A percentile compares a stretch with the other conserved stretches of the same genome.
These are phyloP conservation scores for Wickerhamiella cacticola DNA, from an alignment of 805 yeast species.

Conservation along the genomic window DNA sequence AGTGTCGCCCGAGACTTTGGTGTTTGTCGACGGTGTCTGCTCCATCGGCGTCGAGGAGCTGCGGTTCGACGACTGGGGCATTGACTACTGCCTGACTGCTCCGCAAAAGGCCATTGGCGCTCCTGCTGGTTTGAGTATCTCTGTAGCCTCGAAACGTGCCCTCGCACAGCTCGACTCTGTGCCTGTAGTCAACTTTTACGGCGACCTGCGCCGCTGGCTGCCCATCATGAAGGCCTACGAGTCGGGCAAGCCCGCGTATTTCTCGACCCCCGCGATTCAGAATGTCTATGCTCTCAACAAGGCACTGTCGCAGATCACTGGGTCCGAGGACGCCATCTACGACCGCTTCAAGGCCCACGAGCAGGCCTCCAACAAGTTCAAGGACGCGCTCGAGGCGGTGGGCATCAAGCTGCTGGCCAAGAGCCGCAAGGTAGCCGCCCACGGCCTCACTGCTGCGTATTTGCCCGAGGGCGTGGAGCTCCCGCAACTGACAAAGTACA, in stretches of 20 bases:
- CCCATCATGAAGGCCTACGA: slow-evolving; percentile 85
- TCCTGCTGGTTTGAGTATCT: slow-evolving; percentile 81
- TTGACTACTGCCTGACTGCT: slow-evolving; percentile 81
- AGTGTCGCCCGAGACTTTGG: slow-evolving; percentile 64
- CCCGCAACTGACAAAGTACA: slow-evolving; percentile 43
- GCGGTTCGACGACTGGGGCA: slow-evolving; percentile 78
- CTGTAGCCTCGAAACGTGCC: slow-evolving; percentile 66
- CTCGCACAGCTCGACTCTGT: slow-evolving; percentile 46
- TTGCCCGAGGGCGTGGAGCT: slow-evolving; percentile 67
- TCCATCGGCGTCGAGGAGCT: slow-evolving; percentile 82
- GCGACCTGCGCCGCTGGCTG: slow-evolving; percentile 70
- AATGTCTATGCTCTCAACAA: slow-evolving; percentile 67
- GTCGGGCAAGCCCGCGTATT: slow-evolving; percentile 64
- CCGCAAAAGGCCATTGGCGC: slow-evolving; percentile 94
- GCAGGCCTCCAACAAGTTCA: slow-evolving; percentile 51
- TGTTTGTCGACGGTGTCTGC: slow-evolving; percentile 90
- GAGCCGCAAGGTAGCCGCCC: slow-evolving; percentile 53
- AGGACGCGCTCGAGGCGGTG: slow-evolving; percentile 40
- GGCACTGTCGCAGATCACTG: slow-evolving; percentile 53
- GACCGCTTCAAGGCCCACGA: slow-evolving; percentile 53
- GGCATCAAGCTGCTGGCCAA: slow-evolving; percentile 64
- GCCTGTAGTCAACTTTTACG: slow-evolving; percentile 43
- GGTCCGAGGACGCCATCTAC: slow-evolving; percentile 35
- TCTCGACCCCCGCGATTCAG: slow-evolving; percentile 96
- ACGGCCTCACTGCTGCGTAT: slow-evolving; percentile 77